Evolutionary conservation across 768 basidiomycete species (phyloP).

Genomic region (Russula foetens): DNA sequence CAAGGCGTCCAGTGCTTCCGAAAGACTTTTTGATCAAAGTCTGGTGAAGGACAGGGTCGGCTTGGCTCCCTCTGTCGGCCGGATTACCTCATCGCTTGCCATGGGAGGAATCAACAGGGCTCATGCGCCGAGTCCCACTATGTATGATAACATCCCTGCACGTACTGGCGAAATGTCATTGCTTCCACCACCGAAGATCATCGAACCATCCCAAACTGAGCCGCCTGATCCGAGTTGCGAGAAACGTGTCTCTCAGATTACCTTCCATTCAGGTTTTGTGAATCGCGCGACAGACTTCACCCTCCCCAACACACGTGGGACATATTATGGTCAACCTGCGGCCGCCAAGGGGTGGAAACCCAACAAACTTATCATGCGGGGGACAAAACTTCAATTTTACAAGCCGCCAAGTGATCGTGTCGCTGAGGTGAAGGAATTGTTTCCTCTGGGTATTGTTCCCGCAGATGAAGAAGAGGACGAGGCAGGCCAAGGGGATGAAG

Average conservation of each 20-base stretch:
- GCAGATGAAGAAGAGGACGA: conserved; percentile 45
- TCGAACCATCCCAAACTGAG: conserved; percentile 32
- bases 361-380: conserved; percentile 76
- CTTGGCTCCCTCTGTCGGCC: background rate
- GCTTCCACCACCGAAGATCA: conserved; percentile 39
- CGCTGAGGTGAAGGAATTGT: conserved; percentile 61
- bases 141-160: conserved; percentile 14
- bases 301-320: conserved; percentile 27
- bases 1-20: conserved; percentile 30
- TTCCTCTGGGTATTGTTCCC: conserved; percentile 57
- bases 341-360: conserved; percentile 73
- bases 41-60: background rate
- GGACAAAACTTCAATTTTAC: conserved; percentile 79
- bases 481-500: conserved; percentile 21
- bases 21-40: conserved; percentile 3
- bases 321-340: conserved; percentile 21
- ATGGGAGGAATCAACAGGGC: conserved; percentile 21
- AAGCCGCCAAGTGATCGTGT: conserved; percentile 70
- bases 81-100: conserved; percentile 28
- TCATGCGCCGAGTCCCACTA: conserved; percentile 16
- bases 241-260: conserved; percentile 69
- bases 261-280: conserved; percentile 68
- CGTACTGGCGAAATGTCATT: conserved; percentile 31
- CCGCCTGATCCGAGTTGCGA: conserved; percentile 28
- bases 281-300: conserved; percentile 53